phyloP scores from a whole-genome alignment of 805 yeast species.

The Tetrapisispora pingtungensis region DNA sequence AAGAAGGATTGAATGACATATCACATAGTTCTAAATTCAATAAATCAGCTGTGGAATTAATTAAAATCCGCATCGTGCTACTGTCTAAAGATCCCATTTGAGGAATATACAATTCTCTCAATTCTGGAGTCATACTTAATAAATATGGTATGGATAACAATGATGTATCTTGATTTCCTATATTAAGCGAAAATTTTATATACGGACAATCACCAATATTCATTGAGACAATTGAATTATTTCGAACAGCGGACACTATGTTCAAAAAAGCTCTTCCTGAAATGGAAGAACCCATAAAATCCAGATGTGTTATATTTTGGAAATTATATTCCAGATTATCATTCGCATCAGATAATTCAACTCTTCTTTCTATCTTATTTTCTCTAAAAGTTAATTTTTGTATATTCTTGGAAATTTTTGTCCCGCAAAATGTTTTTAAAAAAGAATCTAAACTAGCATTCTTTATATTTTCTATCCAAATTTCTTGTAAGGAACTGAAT shows the following conservation, averaged over 20 bases:
- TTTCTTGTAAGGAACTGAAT: conserved; percentile 13
- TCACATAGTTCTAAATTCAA: conserved; percentile 17
- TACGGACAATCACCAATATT: conserved; percentile 26
- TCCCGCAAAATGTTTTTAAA: conserved; percentile 9
- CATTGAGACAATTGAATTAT: conserved; percentile 8
- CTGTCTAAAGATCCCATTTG: conserved; percentile 20
- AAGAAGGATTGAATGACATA: conserved; percentile 23
- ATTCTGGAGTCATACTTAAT: conserved; percentile 8
- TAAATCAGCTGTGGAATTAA: conserved; percentile 8
- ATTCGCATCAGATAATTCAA: conserved; percentile 3
- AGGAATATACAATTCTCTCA: conserved; percentile 19
- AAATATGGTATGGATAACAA: conserved; percentile 11
- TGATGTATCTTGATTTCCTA: conserved; percentile 3
- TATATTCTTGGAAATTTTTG: conserved; percentile 12
- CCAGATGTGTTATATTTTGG: conserved; percentile 11
- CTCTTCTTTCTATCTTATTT: conserved; percentile 6
- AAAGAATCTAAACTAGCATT: conserved; percentile 14
- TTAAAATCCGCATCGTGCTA: conserved; percentile 10
- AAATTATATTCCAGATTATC: conserved; percentile 10
- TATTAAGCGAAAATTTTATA: conserved; percentile 7
- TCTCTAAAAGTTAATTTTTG: conserved; percentile 24
- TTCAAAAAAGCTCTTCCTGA: conserved; percentile 17
- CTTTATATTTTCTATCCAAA: conserved; percentile 26
- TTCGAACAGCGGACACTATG: conserved; percentile 9
- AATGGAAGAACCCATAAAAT: conserved; percentile 25